Conservation (phyloP, 208 protist genomes). For the Leishmania turanica region DNA sequence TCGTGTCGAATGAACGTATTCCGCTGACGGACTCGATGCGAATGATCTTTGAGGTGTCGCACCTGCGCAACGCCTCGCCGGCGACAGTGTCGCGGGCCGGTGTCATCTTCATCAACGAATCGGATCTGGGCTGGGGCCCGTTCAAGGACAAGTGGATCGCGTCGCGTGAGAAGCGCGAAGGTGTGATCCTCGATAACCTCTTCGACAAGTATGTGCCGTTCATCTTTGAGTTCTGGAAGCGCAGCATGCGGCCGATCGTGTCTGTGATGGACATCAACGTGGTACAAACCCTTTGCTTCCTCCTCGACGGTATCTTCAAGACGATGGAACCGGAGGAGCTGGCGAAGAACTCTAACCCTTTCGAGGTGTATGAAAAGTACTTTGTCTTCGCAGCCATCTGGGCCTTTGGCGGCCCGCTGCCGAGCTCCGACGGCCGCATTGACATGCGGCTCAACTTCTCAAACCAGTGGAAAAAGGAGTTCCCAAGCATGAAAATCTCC, state of each 20-base stretch:
- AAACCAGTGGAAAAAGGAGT: constrained; percentile 96
- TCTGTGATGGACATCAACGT: constrained; percentile 95
- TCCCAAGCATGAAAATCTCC: constrained; percentile 92
- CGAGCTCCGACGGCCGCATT: constrained; percentile 93
- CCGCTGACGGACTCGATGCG: constrained; percentile 97
- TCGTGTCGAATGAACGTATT: constrained; percentile 99
- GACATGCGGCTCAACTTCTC: constrained; percentile 95
- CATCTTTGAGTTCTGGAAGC: constrained; percentile 95
- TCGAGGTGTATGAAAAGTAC: constrained; percentile 97
- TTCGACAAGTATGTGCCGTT: constrained; percentile 97
- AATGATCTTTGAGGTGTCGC: constrained; percentile 98
- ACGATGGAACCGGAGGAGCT: constrained; percentile 86
- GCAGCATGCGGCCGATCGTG: constrained; percentile 87
- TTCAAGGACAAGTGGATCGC: constrained; percentile 97
- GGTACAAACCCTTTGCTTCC: constrained; percentile 96
- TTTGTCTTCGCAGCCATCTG: constrained; percentile 98
- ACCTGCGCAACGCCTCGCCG: constrained; percentile 97
- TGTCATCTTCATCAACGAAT: constrained; percentile 98
- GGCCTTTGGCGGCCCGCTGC: constrained; percentile 96
- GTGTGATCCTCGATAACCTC: constrained; percentile 94
- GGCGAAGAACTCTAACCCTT: constrained; percentile 80
- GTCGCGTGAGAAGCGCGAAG: constrained; percentile 89
- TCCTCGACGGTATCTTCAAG: constrained; percentile 95
- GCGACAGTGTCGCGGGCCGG: constrained; percentile 98
- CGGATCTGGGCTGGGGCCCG: constrained; percentile 97